A percentile compares a stretch with the other conserved stretches of the same genome.
phyloP scores from a whole-genome alignment of 331 rosid genomes.

The Quercus phellos region DNA sequence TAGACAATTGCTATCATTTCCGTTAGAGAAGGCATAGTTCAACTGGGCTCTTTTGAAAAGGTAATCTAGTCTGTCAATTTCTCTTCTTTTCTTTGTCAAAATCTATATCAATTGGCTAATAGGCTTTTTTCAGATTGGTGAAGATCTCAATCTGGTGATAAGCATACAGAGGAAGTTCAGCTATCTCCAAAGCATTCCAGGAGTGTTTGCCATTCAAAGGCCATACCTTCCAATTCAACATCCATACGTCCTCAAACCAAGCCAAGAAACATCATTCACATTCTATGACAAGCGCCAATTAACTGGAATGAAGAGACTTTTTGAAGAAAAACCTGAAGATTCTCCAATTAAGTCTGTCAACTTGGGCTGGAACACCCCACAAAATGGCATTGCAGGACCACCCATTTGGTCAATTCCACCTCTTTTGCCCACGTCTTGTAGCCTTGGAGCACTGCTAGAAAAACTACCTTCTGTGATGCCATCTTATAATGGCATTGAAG shows the following conservation, averaged over 20 bases:
- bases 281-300: constrained; percentile 25
- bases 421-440: constrained; percentile 49
- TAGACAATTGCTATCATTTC: constrained; percentile 77
- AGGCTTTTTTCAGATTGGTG: constrained; percentile 45
- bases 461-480: constrained; percentile 35
- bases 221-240: constrained; percentile 58
- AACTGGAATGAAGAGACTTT: constrained; percentile 39
- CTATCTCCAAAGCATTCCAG: constrained; percentile 80
- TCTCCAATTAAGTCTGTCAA: constrained; percentile 49
- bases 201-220: constrained; percentile 69
- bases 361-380: constrained; percentile 62
- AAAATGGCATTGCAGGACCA: constrained; percentile 33
- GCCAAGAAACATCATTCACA: constrained; percentile 33
- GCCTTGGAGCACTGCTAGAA: constrained; percentile 46
- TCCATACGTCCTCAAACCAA: constrained; percentile 54
- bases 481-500: constrained; percentile 17
- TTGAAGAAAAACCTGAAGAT: constrained; percentile 37
- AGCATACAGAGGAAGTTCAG: constrained; percentile 58
- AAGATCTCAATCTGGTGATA: constrained; percentile 67
- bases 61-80: constrained; percentile 19
- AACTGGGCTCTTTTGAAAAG: constrained; percentile 84
- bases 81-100: constrained; percentile 1
- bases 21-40: constrained; percentile 87
- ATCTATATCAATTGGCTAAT: background rate
- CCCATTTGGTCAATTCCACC: constrained; percentile 47